phyloP scores from a whole-genome alignment of 2,329 filamentous ascomycete species.

The Orbilia javanica region DNA sequence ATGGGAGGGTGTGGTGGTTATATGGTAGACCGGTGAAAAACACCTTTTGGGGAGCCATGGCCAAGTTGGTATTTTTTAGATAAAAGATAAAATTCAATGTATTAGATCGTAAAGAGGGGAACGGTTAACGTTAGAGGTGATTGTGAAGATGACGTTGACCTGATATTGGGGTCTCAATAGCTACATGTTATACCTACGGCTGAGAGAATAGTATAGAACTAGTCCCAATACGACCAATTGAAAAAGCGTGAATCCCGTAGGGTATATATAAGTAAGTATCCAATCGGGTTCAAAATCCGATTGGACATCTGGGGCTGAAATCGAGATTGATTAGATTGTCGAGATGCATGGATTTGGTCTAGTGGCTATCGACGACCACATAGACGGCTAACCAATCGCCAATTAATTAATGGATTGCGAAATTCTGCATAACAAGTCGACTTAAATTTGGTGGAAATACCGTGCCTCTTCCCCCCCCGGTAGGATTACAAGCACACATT shows the following conservation, averaged over 20 bases:
- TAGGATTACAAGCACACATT: no score
- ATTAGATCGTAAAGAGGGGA: neutral
- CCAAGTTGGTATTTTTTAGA: neutral
- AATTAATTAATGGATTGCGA: no score
- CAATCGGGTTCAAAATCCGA: neutral
- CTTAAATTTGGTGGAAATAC: no score
- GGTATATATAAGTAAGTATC: no score
- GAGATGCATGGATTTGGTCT: neutral
- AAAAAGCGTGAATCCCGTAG: neutral
- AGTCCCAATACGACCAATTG: constrained; percentile 1
- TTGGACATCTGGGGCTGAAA: neutral
- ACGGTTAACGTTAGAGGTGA: neutral
- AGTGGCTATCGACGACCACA: neutral
- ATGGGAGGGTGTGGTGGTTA: constrained; percentile 53
- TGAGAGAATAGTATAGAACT: neutral
- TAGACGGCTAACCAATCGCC: no score
- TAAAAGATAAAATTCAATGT: neutral
- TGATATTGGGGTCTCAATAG: no score
- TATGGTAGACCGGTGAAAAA: constrained; percentile 50
- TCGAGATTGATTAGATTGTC: neutral
- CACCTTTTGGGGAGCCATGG: constrained; percentile 43
- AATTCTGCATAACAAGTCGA: no score
- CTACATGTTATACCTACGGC: neutral
- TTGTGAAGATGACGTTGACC: neutral
- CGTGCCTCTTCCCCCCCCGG: no score